phyloP scores from a whole-genome alignment of 768 basidiomycete species.

The Saitozyma sp. region DNA sequence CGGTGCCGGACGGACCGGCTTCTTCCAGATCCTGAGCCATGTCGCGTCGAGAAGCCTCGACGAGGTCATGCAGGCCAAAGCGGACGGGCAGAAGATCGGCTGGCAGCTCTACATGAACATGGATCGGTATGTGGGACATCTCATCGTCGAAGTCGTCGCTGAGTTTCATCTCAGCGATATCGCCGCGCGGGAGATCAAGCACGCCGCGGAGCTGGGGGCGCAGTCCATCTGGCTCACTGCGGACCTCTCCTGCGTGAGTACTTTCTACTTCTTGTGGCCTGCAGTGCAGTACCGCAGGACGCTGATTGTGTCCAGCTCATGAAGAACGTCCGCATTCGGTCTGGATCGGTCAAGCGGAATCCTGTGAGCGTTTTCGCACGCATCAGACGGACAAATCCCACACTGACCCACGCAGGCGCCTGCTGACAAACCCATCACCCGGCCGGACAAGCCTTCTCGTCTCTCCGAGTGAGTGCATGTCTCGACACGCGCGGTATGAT shows the following conservation, averaged over 20 bases:
- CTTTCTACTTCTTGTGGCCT: too few species aligned
- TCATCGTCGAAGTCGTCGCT: neutral
- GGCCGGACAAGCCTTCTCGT: neutral
- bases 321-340: conserved; percentile 21
- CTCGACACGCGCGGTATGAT: conserved; percentile 1
- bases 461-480: conserved; percentile 16
- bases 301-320: too few species aligned
- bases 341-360: conserved; percentile 27
- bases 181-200: conserved; percentile 39
- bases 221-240: conserved; percentile 49
- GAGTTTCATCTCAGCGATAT: conserved; percentile 11
- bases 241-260: conserved; percentile 40
- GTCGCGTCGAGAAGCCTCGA: conserved; percentile 43
- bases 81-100: conserved; percentile 36
- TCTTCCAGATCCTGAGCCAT: conserved; percentile 41
- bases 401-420: conserved; percentile 13
- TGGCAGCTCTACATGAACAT: conserved; percentile 43
- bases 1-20: conserved; percentile 31
- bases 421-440: conserved; percentile 8
- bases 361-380: conserved; percentile 33
- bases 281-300: too few species aligned
- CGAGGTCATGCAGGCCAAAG: conserved; percentile 34
- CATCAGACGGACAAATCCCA: conserved; percentile 3
- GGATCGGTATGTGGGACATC: conserved; percentile 14
- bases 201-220: conserved; percentile 42